Evolutionary conservation across 139 green algal species (phyloP).

Genomic region (Tetraselmis striata): DNA sequence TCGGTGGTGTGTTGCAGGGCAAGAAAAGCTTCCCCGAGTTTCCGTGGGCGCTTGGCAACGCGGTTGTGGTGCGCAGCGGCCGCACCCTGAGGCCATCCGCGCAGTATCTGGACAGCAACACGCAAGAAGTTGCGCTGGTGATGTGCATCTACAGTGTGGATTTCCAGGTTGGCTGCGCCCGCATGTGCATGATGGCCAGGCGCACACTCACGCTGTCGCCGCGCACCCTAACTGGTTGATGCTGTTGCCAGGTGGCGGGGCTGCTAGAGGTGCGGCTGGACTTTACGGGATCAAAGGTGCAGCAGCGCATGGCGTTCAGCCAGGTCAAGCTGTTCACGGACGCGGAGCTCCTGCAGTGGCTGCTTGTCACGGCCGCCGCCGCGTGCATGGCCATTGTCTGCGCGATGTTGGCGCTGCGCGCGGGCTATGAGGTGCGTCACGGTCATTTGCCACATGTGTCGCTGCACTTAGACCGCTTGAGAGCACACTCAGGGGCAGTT

Average conservation of each 20-base stretch:
- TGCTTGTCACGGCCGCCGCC: not conserved
- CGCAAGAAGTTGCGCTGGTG: not conserved
- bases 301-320: not conserved
- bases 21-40: not conserved
- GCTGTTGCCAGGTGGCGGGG: not conserved
- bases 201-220: not conserved
- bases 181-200: not conserved
- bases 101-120: not conserved
- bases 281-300: not conserved
- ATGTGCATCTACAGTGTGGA: not conserved
- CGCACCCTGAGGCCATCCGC: not conserved
- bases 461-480: too few species aligned
- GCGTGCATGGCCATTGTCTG: not conserved
- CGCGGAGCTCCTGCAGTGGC: not conserved
- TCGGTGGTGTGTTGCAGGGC: too few species aligned
- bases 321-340: not conserved
- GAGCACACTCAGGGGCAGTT: not conserved
- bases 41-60: not conserved
- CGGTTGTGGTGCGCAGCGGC: not conserved
- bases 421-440: not conserved
- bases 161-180: not conserved
- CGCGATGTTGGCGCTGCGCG: not conserved
- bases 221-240: not conserved
- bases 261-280: not conserved
- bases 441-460: too few species aligned